Base-by-base conservation (phyloP, 2,329 filamentous ascomycete species). In the Pyrenophora tritici-repentis region DNA sequence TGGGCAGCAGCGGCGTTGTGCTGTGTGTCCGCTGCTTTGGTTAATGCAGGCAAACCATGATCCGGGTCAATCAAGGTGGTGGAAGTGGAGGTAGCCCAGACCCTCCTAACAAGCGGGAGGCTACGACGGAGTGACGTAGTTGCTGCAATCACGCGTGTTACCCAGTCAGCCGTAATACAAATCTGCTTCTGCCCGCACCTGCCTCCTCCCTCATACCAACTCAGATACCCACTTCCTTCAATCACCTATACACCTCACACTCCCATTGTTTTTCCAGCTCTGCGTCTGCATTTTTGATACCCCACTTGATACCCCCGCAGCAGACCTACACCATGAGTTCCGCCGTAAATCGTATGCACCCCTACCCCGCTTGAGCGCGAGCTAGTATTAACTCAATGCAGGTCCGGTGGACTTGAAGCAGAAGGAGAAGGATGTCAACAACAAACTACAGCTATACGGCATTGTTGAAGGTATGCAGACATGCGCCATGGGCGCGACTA, bases 391-490 rank as follows among this genome's bases (percentile, higher is more conserved):
- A 55, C 24, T 82, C 14, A 3, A 14, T 10, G n/a, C 41, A 66
- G 63, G 63, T 64, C 90, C 90, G 26, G 87, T 84, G 56, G 83
- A 94, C 74, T 67, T 82, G 55, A 86, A 88, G 78, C 75, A 83
- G 73, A 93, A 92, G 82, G 90, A 96, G 79, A 83, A 78, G 70
- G 84, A 96, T 73, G 87, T 97, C 41, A 94, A 94, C 76, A 85
- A 86, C 73, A 99, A 99, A 81, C 86, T 99, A 43, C 92, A 97
- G 76, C 77, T 97, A 32, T 99, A 95, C 69, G 94, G 93, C 68
- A 97, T 97, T 75, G 84, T 87, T 76, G 79, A 82, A 62, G 83
- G 83, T 86, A 73, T 55, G 78, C 58, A 3, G 14, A 14, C n/a
- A 18, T 12, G 10, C 18, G 26, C 43, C 18, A 20, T 20, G 18